Base-by-base conservation (phyloP, 306 rosid species). In the Vigna trinervia region DNA sequence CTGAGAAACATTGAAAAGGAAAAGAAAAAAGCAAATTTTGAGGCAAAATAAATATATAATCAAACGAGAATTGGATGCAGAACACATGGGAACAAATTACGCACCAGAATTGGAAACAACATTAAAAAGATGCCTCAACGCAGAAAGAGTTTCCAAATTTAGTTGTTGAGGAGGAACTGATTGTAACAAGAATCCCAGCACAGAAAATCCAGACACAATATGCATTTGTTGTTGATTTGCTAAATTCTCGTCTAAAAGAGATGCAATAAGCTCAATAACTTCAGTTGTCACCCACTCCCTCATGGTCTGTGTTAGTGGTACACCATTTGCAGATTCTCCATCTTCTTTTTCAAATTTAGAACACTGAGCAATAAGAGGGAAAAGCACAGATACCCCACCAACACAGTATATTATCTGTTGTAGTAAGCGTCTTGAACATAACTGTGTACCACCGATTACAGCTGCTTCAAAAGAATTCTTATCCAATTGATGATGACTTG, bases 201-300 rank as follows among this genome's bases (percentile, higher is more conserved):
- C 88, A 71, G 97, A 88, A 87, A 95, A 95, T 76, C 98, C 98
- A 73, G 96, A 92, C 50, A 92, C 96, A 76, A 95, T 89, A 91
- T 90, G 93, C 98, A 95, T 95, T 82, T 95, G 98, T 72, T 95
- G 98, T 71, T 92, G 98, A 86, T 92, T 95, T 75, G 96, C 92
- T 66, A 89, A 70, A 84, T 92, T 95, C 74, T 95, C 98, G 74
- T 95, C 98, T 41, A 95, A 87, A 63, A 92, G 93, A 75, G 93
- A 90, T 69, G 97, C 97, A 69, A 95, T 89, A 58, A 95, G 89
- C 87, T 95, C 94, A 81, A 95, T 87, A 36, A 92, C 96, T 83
- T 90, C 91, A 78, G 97, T 88, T 65, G 85, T 87, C 80, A 90
- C 80, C n/a, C 85, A 84, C 81, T 89, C 90, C 81, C 85, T 87